A percentile compares a stretch with the other conserved stretches of the same genome.
Conservation (phyloP, 202 grass and related monocot species). For the Hordeum pubiflorum region DNA sequence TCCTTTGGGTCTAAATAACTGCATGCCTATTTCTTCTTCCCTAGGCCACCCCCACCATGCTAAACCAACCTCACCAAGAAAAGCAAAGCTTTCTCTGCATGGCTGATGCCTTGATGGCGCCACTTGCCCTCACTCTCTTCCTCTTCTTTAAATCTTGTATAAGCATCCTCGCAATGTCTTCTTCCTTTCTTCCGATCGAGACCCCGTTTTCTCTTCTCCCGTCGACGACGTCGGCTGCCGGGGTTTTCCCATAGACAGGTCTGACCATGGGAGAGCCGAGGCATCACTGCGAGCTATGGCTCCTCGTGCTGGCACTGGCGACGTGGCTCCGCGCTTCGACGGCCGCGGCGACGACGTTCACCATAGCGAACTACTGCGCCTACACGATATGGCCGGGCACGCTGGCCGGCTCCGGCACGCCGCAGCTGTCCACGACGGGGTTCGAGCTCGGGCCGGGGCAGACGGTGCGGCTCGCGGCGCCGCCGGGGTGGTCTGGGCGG, state of each 20-base stretch:
- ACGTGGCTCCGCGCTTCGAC: constrained; percentile 6
- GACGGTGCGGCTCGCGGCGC: constrained; percentile 42
- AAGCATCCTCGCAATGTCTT: constrained; percentile 20
- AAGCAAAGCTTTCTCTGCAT: constrained; percentile 27
- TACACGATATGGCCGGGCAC: constrained; percentile 83
- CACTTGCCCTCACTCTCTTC: not conserved
- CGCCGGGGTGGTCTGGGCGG: constrained; percentile 64
- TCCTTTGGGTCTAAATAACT: not conserved
- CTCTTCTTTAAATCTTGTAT: constrained; percentile 39
- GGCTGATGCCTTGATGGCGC: not conserved
- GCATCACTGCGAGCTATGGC: constrained; percentile 4
- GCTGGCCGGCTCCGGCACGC: constrained; percentile 67
- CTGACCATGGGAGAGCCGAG: constrained; percentile 28
- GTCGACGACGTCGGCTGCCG: not conserved
- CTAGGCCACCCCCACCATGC: constrained; percentile 65
- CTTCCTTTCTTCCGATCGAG: constrained; percentile 5
- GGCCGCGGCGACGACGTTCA: constrained; percentile 40
- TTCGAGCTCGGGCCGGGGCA: constrained; percentile 57
- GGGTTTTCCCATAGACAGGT: not conserved
- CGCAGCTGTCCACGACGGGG: constrained; percentile 66
- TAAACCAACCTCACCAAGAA: constrained; percentile 53
- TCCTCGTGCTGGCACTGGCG: constrained; percentile 15
- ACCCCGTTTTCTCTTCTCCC: not conserved
- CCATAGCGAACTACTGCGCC: constrained; percentile 71
- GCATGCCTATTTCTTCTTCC: constrained; percentile 37